Evolutionary conservation across 768 basidiomycete species (phyloP), one percentile per base, ranked within the genome.

Genomic region (Leccinellum luteum): DNA sequence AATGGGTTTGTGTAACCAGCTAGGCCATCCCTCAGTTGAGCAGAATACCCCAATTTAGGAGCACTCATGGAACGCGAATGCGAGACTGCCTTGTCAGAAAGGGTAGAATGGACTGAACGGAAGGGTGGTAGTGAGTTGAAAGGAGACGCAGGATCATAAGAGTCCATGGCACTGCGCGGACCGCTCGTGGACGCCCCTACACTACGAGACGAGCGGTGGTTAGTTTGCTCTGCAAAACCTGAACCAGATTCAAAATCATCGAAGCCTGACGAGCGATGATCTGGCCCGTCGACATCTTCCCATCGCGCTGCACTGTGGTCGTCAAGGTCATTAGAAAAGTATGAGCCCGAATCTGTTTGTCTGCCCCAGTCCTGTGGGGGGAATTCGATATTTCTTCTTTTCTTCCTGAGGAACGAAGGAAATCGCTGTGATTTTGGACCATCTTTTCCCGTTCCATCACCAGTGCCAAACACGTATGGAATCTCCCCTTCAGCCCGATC

Each of bases 281-380:
- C 34, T 25, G 59, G 28, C 59, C 58, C 65, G 64, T 67, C 64
- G 13, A 64, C 64, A 32, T 69, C 73, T 54, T 75, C 73, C 76
- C 75, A 73, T 13, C 6, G 57, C 54, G 41, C 25, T 41, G 55
- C 31, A 28, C 52, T 60, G 15, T 9, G 27, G n/a, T 66, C 58
- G 8, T 62, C 64, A 14, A 56, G 30, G 28, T 60, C 67, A 49
- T 72, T 60, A 51, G 74, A 68, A 60, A 88, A 87, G 67, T 85
- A 86, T 8, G 86, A 83, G 1, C 83, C 86, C 8, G 73, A 70
- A 53, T 78, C 72, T 56, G 76, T 78, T 32, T 66, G 69, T 14
- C 66, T 65, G 7, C 83, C 85, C 89, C 89, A 91, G 19, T 83
- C 76, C 27, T 73, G 64, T 4, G 89, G 89, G 31, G 90, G 89